These are phyloP conservation scores for Vitis hybrid DNA, from an alignment of 177 flowering plant species.

Conservation along the genomic window DNA sequence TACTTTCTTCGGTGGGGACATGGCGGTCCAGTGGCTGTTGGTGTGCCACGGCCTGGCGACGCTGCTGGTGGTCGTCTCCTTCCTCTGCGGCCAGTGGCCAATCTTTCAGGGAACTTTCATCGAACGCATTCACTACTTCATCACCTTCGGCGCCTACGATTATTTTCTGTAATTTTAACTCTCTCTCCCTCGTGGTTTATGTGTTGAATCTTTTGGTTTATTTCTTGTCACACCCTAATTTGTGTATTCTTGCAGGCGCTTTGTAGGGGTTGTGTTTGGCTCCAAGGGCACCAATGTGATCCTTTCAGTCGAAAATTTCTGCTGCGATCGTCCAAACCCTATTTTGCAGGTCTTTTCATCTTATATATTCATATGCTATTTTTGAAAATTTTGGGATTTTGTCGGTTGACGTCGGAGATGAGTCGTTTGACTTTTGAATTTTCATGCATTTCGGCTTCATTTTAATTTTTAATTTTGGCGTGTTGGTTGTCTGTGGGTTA, in stretches of 20 bases:
- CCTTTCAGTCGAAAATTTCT: slow-evolving; percentile 62
- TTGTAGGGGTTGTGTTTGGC: slow-evolving; percentile 53
- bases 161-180: slow-evolving; percentile 62
- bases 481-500: no score
- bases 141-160: slow-evolving; percentile 83
- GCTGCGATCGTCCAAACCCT: slow-evolving; percentile 93
- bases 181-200: not conserved
- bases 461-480: no score
- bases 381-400: not conserved
- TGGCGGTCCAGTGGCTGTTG: slow-evolving; percentile 75
- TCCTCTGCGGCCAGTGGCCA: slow-evolving; percentile 95
- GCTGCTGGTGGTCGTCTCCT: slow-evolving; percentile 64
- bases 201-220: not conserved
- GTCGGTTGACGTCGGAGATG: not conserved
- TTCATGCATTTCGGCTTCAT: no score
- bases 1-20: slow-evolving; percentile 5
- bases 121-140: slow-evolving; percentile 64
- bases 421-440: no score
- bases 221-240: not conserved
- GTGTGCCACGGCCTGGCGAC: slow-evolving; percentile 72
- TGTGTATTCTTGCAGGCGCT: slow-evolving; percentile 50
- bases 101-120: slow-evolving; percentile 81
- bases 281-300: slow-evolving; percentile 51
- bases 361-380: no score
- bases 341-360: slow-evolving; percentile 63